Evolutionary conservation across 768 basidiomycete genomes (phyloP).

Genomic region (Calocybe cyanea): DNA sequence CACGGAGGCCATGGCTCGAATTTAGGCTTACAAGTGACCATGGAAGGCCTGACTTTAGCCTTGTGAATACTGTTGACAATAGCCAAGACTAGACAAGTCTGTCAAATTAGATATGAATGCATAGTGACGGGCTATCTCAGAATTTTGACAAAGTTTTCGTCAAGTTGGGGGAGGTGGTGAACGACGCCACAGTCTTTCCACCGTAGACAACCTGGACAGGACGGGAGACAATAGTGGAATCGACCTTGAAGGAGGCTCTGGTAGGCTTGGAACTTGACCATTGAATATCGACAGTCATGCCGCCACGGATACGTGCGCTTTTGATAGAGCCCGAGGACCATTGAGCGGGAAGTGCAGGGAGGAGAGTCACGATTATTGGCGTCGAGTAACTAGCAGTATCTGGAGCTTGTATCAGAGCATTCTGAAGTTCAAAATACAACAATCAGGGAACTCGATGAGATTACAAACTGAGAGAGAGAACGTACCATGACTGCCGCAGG

Average conservation of each 20-base stretch:
- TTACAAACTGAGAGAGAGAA: background rate
- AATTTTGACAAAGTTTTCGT: too few relatives aligned
- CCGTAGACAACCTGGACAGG: slow-evolving; percentile 16
- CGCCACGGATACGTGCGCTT: slow-evolving; percentile 62
- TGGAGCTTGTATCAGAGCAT: slow-evolving; percentile 66
- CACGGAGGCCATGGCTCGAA: too few relatives aligned
- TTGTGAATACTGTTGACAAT: too few relatives aligned
- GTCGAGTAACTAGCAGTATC: slow-evolving; percentile 50
- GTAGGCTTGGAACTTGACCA: slow-evolving; percentile 35
- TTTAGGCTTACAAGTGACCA: too few relatives aligned
- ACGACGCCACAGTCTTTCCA: slow-evolving; percentile 15
- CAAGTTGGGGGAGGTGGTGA: slow-evolving; percentile 17
- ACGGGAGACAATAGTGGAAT: slow-evolving; percentile 13
- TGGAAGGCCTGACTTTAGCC: too few relatives aligned
- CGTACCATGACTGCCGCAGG: slow-evolving; percentile 62
- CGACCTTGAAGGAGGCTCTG: slow-evolving; percentile 12
- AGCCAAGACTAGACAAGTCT: too few relatives aligned
- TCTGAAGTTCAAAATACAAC: slow-evolving; percentile 21
- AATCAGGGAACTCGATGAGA: background rate
- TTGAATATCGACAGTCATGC: slow-evolving; percentile 48
- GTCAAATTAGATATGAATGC: too few relatives aligned
- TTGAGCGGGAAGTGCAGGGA: slow-evolving; percentile 60
- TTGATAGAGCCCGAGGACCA: slow-evolving; percentile 63
- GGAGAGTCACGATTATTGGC: slow-evolving; percentile 53
- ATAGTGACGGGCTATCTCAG: too few relatives aligned